Conservation (phyloP, 2,329 filamentous ascomycete genomes). For the Penicillium sp. region DNA sequence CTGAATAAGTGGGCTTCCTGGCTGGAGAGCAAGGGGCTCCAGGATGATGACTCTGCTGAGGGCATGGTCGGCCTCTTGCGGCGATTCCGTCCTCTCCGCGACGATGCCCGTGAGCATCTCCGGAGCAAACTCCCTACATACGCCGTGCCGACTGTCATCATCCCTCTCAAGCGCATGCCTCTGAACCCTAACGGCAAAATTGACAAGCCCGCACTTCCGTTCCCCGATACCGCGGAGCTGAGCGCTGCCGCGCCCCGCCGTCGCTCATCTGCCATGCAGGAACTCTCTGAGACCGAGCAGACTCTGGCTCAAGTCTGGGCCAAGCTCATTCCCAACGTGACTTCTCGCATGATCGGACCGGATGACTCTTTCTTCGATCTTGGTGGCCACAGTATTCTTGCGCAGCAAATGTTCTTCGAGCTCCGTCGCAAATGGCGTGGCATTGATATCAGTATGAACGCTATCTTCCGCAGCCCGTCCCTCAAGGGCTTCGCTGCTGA, state of each 20-base stretch:
- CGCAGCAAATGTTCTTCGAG: constrained; percentile 73
- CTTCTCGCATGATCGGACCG: constrained; percentile 62
- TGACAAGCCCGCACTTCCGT: constrained; percentile 73
- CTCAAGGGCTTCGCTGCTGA: constrained; percentile 56
- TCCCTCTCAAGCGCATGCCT: constrained; percentile 68
- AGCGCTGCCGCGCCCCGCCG: constrained; percentile 53
- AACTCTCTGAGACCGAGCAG: constrained; percentile 58
- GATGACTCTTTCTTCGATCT: constrained; percentile 71
- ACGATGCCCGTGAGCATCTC: constrained; percentile 63
- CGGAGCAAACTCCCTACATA: constrained; percentile 69
- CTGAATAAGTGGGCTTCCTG: constrained; percentile 68
- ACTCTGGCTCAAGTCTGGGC: constrained; percentile 70
- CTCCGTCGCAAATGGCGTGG: constrained; percentile 60
- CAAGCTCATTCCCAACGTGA: constrained; percentile 62
- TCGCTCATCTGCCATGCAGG: constrained; percentile 48
- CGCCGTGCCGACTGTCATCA: constrained; percentile 70
- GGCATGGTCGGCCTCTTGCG: constrained; percentile 55
- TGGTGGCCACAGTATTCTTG: constrained; percentile 76
- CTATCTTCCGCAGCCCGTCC: constrained; percentile 66
- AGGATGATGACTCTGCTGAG: constrained; percentile 51
- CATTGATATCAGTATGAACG: constrained; percentile 65
- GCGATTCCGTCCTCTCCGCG: constrained; percentile 58
- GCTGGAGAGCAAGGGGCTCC: constrained; percentile 54
- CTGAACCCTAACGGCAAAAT: constrained; percentile 86
- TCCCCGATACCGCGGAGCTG: constrained; percentile 69